Evolutionary conservation across 2,329 filamentous ascomycete species (phyloP).

Genomic region (Thelonectria olida): DNA sequence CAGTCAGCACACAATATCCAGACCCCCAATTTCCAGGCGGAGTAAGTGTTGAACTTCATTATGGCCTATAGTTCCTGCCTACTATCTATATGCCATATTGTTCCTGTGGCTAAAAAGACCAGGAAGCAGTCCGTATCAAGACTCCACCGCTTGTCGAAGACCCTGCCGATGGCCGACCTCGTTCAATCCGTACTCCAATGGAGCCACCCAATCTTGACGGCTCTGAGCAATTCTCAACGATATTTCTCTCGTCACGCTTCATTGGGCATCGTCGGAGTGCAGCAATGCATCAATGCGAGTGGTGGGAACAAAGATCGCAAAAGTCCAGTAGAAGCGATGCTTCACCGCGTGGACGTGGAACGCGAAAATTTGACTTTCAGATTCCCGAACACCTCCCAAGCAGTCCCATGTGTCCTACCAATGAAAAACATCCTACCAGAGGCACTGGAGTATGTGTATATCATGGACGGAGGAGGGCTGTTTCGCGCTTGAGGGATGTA

Average conservation of each 20-base stretch:
- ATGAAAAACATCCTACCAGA: slow-evolving; percentile 53
- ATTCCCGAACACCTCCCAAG: slow-evolving; percentile 60
- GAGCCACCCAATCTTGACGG: slow-evolving; percentile 38
- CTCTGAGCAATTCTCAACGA: neutral
- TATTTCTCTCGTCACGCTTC: slow-evolving; percentile 23
- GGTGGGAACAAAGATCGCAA: slow-evolving; percentile 47
- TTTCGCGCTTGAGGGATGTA: slow-evolving; percentile 12
- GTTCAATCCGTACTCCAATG: slow-evolving; percentile 56
- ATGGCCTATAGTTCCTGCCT: neutral
- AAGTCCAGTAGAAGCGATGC: slow-evolving; percentile 31
- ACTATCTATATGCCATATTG: neutral
- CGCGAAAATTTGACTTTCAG: slow-evolving; percentile 55
- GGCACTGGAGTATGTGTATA: slow-evolving; percentile 61
- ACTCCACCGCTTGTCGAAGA: slow-evolving; percentile 56
- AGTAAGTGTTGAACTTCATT: slow-evolving; percentile 33
- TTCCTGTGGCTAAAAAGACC: slow-evolving; percentile 14
- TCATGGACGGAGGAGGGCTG: slow-evolving; percentile 50
- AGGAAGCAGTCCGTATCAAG: slow-evolving; percentile 60
- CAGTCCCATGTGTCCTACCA: slow-evolving; percentile 62
- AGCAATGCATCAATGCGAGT: slow-evolving; percentile 42
- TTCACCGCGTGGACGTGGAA: slow-evolving; percentile 15
- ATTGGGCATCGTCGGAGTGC: slow-evolving; percentile 35
- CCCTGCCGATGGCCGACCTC: slow-evolving; percentile 47
- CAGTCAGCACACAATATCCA: slow-evolving; percentile 18
- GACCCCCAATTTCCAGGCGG: slow-evolving; percentile 46